Base-by-base conservation (phyloP, 805 yeast genomes). In the Starmerella bacillaris region DNA sequence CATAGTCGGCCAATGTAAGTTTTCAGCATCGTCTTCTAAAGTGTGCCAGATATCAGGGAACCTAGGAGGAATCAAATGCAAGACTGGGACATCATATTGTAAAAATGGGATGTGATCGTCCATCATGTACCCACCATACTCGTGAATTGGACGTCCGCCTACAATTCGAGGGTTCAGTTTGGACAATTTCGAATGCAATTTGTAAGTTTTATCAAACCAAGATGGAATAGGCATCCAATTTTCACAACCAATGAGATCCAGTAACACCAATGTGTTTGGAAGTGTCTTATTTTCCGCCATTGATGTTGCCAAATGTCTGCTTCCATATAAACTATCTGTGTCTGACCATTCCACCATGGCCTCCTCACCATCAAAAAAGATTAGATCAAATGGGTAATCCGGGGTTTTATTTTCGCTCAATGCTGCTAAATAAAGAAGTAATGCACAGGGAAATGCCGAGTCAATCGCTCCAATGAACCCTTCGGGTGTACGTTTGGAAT, bases 311-410 rank as follows among this genome's bases (percentile, higher is more conserved):
- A 69, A 48, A 37, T 65, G 66, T 14, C 63, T 58, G 0, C 76
- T 63, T 0, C 77, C 77, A 45, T 71, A 70, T 1, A 69, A 54
- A 1, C 74, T 69, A 40, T 70, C 77, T 0, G 53, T 46, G 5
- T 53, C 57, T 2, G 63, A 47, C 77, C 77, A 70, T n/a, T 54
- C 45, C 2, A 53, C 54, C n/a, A 68, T 40, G 0, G 77, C 74
- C 45, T 71, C 77, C 46, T 70, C 76, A 3, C 77, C 77, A 42
- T 70, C 77, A 35, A 69, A 67, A 43, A 70, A 70, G 0, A 70
- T 52, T 30, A 38, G 33, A 15, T 44, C 41, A 27, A 45, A 42
- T n/a, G 44, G 31, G 9, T 40, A 42, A n/a, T 33, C 42, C 28
- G 40, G 51, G 18, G 37, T 27, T 4, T 26, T 4, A 6, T 15